Evolutionary conservation across 1,284 basidiomycete species (phyloP).

Genomic region (Schizophyllum commune): DNA sequence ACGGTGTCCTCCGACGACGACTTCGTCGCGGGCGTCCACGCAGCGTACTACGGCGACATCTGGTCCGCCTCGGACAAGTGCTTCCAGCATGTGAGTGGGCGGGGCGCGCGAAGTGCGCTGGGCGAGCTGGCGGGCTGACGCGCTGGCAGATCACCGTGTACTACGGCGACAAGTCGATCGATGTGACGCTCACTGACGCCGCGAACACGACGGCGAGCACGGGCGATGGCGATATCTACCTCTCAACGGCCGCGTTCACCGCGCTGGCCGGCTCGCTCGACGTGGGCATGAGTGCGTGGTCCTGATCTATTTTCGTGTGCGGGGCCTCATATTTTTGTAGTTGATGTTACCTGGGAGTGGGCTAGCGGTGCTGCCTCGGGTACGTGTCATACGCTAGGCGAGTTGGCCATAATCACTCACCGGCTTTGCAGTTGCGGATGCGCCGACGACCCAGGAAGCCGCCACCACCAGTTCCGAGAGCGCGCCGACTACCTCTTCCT

Average conservation of each 20-base stretch:
- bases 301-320: background rate
- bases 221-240: slow-evolving; percentile 8
- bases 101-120: background rate
- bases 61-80: slow-evolving; percentile 11
- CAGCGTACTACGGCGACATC: slow-evolving; percentile 11
- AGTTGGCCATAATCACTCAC: background rate
- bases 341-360: background rate
- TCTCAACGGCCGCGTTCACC: slow-evolving; percentile 14
- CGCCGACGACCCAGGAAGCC: background rate
- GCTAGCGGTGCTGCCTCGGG: background rate
- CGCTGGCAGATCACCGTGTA: slow-evolving; percentile 11
- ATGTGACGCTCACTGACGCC: slow-evolving; percentile 13
- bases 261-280: slow-evolving; percentile 14
- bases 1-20: slow-evolving; percentile 10
- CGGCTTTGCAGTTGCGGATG: background rate
- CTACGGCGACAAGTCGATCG: slow-evolving; percentile 10
- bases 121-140: background rate
- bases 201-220: background rate
- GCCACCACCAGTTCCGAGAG: background rate
- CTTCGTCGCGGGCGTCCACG: slow-evolving; percentile 14
- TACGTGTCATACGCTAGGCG: background rate
- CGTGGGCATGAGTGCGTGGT: slow-evolving; percentile 10
- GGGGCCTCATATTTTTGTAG: background rate
- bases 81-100: slow-evolving; percentile 10
- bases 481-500: background rate